Conservation (phyloP, 1,284 basidiomycete genomes). For the Moesziomyces aphidis region DNA sequence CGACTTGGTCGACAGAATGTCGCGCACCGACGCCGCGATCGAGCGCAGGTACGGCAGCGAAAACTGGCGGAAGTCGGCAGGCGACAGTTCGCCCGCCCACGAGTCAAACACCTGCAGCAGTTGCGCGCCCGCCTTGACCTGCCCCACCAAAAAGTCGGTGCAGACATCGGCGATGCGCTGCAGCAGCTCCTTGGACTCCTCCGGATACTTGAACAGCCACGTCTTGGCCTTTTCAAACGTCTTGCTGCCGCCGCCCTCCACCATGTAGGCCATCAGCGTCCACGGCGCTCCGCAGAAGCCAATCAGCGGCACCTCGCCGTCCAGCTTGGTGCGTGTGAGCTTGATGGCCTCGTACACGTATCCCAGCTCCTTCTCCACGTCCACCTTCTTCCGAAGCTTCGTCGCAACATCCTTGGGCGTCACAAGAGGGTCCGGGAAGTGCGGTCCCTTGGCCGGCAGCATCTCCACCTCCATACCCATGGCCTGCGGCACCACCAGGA, state of each 20-base stretch:
- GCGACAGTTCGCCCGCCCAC: conserved; percentile 68
- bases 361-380: conserved; percentile 66
- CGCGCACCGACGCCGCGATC: conserved; percentile 61
- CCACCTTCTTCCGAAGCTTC: conserved; percentile 63
- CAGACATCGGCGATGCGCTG: conserved; percentile 64
- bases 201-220: conserved; percentile 66
- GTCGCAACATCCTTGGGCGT: conserved; percentile 59
- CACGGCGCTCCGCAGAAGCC: conserved; percentile 67
- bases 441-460: conserved; percentile 65
- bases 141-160: conserved; percentile 65
- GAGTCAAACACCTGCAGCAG: conserved; percentile 67
- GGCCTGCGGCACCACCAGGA: conserved; percentile 67
- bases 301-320: conserved; percentile 66
- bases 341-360: conserved; percentile 66
- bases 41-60: conserved; percentile 62
- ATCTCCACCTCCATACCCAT: conserved; percentile 67
- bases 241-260: conserved; percentile 66
- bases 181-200: conserved; percentile 63
- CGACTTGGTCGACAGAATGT: conserved; percentile 59
- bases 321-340: conserved; percentile 61
- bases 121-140: conserved; percentile 65
- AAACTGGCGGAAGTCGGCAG: conserved; percentile 64
- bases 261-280: conserved; percentile 68
- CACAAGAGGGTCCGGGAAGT: conserved; percentile 63
- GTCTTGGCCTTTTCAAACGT: conserved; percentile 66